phyloP scores from a whole-genome alignment of 2,329 filamentous ascomycete genomes.

The Paraphaeosphaeria sporulosa region DNA sequence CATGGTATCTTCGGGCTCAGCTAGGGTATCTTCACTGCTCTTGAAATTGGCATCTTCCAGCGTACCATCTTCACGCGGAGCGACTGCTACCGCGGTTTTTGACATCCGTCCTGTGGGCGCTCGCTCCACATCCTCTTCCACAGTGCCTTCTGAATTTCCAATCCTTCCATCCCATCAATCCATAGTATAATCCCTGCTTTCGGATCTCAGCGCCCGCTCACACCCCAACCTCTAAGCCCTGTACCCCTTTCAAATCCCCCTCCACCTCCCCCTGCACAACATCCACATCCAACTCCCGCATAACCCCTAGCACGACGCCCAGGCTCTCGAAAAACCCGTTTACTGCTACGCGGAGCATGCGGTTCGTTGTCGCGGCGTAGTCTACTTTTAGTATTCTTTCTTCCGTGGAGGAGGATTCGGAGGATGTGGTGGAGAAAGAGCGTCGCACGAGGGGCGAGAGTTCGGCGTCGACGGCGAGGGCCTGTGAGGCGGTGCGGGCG shows the following conservation, averaged over 20 bases:
- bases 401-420: conserved; percentile 30
- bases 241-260: conserved; percentile 64
- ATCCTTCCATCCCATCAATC: background rate
- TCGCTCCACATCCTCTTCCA: background rate
- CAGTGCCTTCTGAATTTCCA: background rate
- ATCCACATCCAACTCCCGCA: conserved; percentile 89
- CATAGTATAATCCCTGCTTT: background rate
- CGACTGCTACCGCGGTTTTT: background rate
- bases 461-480: conserved; percentile 86
- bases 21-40: background rate
- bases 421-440: conserved; percentile 66
- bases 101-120: background rate
- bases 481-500: conserved; percentile 75
- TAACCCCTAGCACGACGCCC: conserved; percentile 83
- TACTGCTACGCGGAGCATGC: conserved; percentile 94
- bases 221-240: conserved; percentile 80
- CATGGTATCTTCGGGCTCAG: background rate
- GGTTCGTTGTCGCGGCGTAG: conserved; percentile 89
- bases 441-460: conserved; percentile 84
- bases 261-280: conserved; percentile 64
- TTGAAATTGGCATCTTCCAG: background rate
- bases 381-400: conserved; percentile 70
- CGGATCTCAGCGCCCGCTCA: background rate
- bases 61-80: background rate
- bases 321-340: conserved; percentile 96